These are phyloP conservation scores for Periconia digitata DNA, from an alignment of 2,329 filamentous ascomycete genomes.

Conservation along the genomic window DNA sequence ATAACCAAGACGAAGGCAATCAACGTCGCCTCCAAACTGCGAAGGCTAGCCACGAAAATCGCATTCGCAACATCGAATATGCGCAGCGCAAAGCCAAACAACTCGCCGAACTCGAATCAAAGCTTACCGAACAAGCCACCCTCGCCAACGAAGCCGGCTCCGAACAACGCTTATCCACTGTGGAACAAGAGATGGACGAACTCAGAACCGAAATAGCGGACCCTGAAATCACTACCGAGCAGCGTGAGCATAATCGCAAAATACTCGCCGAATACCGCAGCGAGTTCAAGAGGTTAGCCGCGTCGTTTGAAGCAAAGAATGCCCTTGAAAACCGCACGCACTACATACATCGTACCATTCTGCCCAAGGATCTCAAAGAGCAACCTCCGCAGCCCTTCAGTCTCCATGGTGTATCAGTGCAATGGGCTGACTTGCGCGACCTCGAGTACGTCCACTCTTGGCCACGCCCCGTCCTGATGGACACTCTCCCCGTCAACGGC, in stretches of 20 bases:
- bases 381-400: conserved; percentile 23
- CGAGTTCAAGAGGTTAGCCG: conserved; percentile 21
- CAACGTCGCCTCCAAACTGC: conserved; percentile 26
- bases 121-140: conserved; percentile 14
- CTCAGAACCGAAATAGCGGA: too few species aligned
- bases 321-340: conserved; percentile 18
- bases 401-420: conserved; percentile 25
- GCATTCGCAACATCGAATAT: conserved; percentile 24
- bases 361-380: conserved; percentile 21
- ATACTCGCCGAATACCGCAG: conserved; percentile 12
- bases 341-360: conserved; percentile 25
- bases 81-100: conserved; percentile 27
- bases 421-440: conserved; percentile 39
- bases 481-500: conserved; percentile 17
- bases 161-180: too few species aligned
- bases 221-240: conserved; percentile 13
- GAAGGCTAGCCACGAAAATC: conserved; percentile 23
- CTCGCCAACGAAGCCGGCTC: conserved; percentile 25
- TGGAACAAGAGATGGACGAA: too few species aligned
- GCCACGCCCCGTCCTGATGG: conserved; percentile 26
- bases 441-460: conserved; percentile 28
- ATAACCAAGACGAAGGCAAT: conserved; percentile 27
- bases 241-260: conserved; percentile 13
- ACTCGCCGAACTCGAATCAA: conserved; percentile 21
- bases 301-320: conserved; percentile 25